Evolutionary conservation across 306 rosid species (phyloP).

Genomic region (Begonia loranthoides): DNA sequence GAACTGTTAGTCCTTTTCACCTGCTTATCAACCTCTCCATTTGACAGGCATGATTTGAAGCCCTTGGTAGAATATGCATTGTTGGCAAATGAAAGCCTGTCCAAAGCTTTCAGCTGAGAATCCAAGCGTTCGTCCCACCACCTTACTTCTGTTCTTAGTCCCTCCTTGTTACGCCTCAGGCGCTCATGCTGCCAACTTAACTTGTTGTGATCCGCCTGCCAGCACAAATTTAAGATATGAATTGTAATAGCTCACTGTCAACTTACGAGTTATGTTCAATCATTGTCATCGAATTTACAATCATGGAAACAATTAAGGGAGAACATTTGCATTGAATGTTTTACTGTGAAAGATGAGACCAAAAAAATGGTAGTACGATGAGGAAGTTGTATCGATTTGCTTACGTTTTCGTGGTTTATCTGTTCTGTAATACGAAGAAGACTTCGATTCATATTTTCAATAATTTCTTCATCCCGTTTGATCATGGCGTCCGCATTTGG

Average conservation of each 20-base stretch:
- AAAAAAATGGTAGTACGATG: no score
- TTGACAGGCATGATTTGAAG: conserved; percentile 5
- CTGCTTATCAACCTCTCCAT: conserved; percentile 13
- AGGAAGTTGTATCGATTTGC: no score
- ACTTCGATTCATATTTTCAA: not conserved
- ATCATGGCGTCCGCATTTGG: not conserved
- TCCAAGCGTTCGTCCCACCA: not conserved
- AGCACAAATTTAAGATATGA: no score
- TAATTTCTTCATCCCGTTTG: not conserved
- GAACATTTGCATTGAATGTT: no score
- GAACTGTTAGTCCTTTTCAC: not conserved
- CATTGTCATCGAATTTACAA: no score
- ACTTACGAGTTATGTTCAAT: no score
- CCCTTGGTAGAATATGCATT: conserved; percentile 8
- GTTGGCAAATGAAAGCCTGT: conserved; percentile 16
- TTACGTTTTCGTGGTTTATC: no score
- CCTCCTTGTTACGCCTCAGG: not conserved
- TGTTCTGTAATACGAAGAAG: not conserved
- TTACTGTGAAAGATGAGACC: no score
- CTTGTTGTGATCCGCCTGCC: no score
- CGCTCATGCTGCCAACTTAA: no score
- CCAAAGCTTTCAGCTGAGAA: conserved; percentile 2
- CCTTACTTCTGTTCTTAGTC: not conserved
- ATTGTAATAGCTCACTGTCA: no score
- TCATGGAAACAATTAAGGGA: no score